Conservation (phyloP, 306 rosid genomes). For the Castanea sativa region DNA sequence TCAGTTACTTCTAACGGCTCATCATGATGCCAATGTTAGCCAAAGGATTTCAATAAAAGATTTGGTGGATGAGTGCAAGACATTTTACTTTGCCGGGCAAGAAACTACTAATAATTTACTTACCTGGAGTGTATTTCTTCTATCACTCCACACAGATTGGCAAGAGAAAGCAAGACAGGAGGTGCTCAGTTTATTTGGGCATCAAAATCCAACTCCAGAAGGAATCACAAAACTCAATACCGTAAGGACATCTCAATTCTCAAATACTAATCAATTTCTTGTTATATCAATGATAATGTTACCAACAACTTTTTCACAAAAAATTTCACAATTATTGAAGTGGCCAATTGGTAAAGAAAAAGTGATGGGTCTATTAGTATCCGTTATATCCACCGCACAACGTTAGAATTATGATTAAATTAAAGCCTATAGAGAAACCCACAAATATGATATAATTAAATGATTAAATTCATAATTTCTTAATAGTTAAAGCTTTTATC, state of each 20-base stretch:
- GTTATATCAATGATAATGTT: no score
- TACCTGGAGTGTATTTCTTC: constrained; percentile 26
- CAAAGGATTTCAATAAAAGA: constrained; percentile 22
- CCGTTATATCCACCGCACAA: no score
- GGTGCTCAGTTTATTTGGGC: no score
- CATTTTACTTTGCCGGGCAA: constrained; percentile 27
- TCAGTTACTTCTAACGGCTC: constrained; percentile 27
- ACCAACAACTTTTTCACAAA: no score
- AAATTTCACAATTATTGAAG: no score
- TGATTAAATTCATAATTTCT: no score
- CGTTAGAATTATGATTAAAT: no score
- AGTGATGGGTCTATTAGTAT: no score
- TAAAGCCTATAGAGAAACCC: no score
- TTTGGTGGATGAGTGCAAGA: constrained; percentile 35
- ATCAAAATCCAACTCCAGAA: neutral
- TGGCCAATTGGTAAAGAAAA: no score
- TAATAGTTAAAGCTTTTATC: no score
- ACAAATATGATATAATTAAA: no score
- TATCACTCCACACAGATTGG: constrained; percentile 35
- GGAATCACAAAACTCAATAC: constrained; percentile 19
- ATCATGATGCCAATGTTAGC: constrained; percentile 14
- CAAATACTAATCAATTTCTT: neutral
- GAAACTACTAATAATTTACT: constrained; percentile 33
- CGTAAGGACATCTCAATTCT: neutral
- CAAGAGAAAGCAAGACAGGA: constrained; percentile 36